Evolutionary conservation across 2,329 filamentous ascomycete species (phyloP), one percentile per base, ranked within the genome.

Genomic region (Fusarium coffeatum): DNA sequence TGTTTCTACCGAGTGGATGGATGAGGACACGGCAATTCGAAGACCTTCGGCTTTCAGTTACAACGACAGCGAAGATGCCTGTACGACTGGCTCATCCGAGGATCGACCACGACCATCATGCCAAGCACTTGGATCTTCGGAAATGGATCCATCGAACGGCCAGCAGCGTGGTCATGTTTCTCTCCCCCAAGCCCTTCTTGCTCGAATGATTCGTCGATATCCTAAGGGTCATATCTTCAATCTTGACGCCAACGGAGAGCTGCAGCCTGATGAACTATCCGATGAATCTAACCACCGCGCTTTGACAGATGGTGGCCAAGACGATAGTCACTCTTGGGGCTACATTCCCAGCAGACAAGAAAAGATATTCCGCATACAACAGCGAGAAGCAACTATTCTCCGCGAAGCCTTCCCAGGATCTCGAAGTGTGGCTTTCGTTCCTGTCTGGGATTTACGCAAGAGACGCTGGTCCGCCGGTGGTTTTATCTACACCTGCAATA

Each of bases 391-490:
- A 13, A 63, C 32, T 10, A 41, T 76, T 7, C 74, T 85, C 4
- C 62, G 76, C 0, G 61, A 74, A 4, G 72, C 79, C 0, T 82
- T 87, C 9, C 80, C 83, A 0, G 78, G 78, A 0, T 83, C 84
- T 2, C 77, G 83, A 6, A 85, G 82, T 23, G 75, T 87, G 1
- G 81, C 81, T 0, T 80, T 86, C 42, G 76, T 86, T 3, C 85
- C 85, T 1, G 69, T 87, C 0, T 87, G 84, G 83, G 83, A 86
- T 55, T 66, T 79, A 0, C 76, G 80, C 9, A 79, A 78, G 58
- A 80, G 85, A 37, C 76, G 83, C 13, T 86, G 83, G 82, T 86
- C 82, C 61, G 81, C 84, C 0, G 84, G 82, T 1, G 82, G 82
- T 8, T 84, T 88, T 43, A 76, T 83, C 6, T 87, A 86, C 78